These are phyloP conservation scores for Emergomyces orientalis DNA, from an alignment of 2,329 filamentous ascomycete species.

Conservation along the genomic window DNA sequence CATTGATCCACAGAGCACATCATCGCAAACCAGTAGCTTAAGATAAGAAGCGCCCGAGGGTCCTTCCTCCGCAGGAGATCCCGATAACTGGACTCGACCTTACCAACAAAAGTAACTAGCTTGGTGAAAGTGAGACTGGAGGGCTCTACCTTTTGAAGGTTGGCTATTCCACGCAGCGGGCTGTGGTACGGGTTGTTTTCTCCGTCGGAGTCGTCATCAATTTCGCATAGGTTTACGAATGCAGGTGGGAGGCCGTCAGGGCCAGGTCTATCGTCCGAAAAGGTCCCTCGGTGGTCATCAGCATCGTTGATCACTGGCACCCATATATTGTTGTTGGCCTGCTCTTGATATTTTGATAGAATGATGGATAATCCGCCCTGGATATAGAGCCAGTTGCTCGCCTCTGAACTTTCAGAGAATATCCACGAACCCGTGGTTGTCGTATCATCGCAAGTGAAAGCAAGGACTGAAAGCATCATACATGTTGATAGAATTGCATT, in stretches of 20 bases:
- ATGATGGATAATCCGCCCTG: conserved; percentile 23
- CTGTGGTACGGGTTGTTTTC: conserved; percentile 21
- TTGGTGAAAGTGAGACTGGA: conserved; percentile 18
- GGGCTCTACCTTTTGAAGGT: conserved; percentile 17
- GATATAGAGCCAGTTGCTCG: conserved; percentile 26
- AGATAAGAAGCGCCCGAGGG: conserved; percentile 21
- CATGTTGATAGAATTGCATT: conserved; percentile 24
- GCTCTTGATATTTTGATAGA: conserved; percentile 13
- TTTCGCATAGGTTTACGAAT: conserved; percentile 24
- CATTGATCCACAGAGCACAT: conserved; percentile 24
- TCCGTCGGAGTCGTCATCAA: conserved; percentile 19
- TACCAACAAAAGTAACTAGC: conserved; percentile 22
- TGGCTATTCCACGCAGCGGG: conserved; percentile 18
- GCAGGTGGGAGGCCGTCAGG: conserved; percentile 20
- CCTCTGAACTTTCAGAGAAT: conserved; percentile 18
- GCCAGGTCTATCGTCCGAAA: conserved; percentile 18
- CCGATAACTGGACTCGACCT: conserved; percentile 21
- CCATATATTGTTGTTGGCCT: conserved; percentile 22
- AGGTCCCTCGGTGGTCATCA: conserved; percentile 13
- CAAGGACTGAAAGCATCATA: conserved; percentile 25
- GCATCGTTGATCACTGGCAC: conserved; percentile 16
- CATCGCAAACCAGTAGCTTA: conserved; percentile 26
- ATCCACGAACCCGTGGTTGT: conserved; percentile 24
- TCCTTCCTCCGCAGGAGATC: conserved; percentile 21
- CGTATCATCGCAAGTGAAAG: conserved; percentile 20